Base-by-base conservation (phyloP, 441 rosid species). In the Populus trichocarpa region DNA sequence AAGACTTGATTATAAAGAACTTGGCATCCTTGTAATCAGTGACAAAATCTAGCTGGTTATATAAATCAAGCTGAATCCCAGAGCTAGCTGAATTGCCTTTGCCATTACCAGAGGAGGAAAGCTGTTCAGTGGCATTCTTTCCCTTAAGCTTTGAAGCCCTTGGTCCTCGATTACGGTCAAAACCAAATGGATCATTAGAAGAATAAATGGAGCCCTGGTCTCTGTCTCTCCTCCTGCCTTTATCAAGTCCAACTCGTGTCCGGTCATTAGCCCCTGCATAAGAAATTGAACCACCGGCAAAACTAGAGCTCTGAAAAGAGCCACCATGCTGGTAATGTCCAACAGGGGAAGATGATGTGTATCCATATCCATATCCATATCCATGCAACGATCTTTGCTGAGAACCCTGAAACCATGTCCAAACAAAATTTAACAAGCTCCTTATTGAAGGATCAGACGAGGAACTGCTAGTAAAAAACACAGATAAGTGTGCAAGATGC, bases 1-100 rank as follows among this genome's bases (percentile, higher is more conserved):
- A 91, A 26, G 97, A 92, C 84, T 92, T 92, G 77, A 92, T 89
- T 70, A 92, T 80, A 74, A 90, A 92, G 84, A 88, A 91, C 83
- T 84, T 92, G 69, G 92, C 95, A 77, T 85, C 80, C 80, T 84
- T 80, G 73, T 91, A 87, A 67, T 88, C 89, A 28, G 87, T 88
- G 72, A 79, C 80, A 81, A 93, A 91, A 57, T 89, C 91, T 40
- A 82, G 80, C 72, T 40, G 77, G 81, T 90, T 91, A 80, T 85
- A 88, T 66, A 85, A 71, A 71, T 82, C 86, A 75, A 78, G 79
- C 73, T 83, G 83, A 68, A 81, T 59, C 61, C 79, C 86, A 61
- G 85, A 81, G 69, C 82, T 66, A 70, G 90, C 73, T 12, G 85
- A 77, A 73, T 85, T 81, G 64, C 79, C 83, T 77, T 78, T 82